phyloP scores from a whole-genome alignment of 2,329 filamentous ascomycete species.

The Cordyceps sp. region DNA sequence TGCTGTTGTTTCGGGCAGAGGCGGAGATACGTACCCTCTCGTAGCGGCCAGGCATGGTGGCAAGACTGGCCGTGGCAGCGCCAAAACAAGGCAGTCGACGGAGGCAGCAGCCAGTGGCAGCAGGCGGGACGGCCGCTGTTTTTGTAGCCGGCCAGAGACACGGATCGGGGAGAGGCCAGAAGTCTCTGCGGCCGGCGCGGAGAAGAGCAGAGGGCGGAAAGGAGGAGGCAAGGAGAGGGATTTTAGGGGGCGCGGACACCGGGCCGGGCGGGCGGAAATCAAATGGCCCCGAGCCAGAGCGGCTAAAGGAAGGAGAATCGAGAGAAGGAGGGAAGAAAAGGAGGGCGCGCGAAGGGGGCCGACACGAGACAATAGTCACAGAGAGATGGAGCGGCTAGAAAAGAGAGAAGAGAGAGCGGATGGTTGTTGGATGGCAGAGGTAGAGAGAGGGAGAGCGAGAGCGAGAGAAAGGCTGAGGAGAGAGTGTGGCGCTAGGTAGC shows the following conservation, averaged over 20 bases:
- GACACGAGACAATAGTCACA: too few relatives aligned
- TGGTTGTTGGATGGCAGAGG: too few relatives aligned
- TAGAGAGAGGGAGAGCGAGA: too few relatives aligned
- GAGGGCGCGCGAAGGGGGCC: background rate
- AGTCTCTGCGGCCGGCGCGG: constrained; percentile 1
- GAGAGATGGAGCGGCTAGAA: background rate
- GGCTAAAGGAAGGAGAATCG: background rate
- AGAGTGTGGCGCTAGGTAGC: too few relatives aligned
- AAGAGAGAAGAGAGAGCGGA: too few relatives aligned
- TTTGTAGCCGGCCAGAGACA: background rate
- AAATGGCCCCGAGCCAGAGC: background rate
- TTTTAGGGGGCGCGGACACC: too few relatives aligned
- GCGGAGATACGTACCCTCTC: constrained; percentile 30
- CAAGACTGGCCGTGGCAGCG: background rate
- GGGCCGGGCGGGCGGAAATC: background rate
- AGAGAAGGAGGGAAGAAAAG: background rate
- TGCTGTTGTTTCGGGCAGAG: too few relatives aligned
- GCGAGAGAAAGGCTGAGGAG: too few relatives aligned
- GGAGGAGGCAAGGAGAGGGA: background rate
- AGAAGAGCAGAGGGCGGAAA: background rate
- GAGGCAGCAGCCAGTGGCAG: too few relatives aligned
- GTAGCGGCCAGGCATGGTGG: constrained; percentile 37
- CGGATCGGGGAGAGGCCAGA: too few relatives aligned
- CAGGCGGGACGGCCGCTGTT: background rate
- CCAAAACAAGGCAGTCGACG: background rate